These are phyloP conservation scores for Zhuliangozyma parablackwelliae DNA, from an alignment of 1,139 yeast species.

Conservation along the genomic window DNA sequence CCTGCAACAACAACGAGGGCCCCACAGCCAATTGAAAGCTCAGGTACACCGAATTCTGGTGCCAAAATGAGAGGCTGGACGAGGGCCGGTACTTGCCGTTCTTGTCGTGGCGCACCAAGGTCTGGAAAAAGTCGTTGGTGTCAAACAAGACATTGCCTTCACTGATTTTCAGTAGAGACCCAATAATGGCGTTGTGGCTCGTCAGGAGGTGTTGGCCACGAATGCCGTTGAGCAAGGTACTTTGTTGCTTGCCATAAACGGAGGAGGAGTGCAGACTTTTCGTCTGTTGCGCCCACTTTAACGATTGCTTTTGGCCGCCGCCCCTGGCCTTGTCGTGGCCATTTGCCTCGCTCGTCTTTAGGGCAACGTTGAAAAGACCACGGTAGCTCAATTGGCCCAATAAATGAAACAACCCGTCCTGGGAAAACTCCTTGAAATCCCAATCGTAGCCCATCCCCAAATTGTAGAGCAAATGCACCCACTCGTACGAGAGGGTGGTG, in stretches of 20 bases:
- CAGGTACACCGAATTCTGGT: constrained; percentile 20
- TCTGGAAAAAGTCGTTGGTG: constrained; percentile 18
- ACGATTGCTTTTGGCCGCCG: constrained; percentile 1
- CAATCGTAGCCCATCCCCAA: constrained; percentile 38
- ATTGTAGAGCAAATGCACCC: constrained; percentile 35
- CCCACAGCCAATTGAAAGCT: constrained; percentile 38
- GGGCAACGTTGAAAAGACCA: constrained; percentile 22
- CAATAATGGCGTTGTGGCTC: constrained; percentile 13
- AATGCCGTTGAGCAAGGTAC: neutral
- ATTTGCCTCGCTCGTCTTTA: constrained; percentile 12
- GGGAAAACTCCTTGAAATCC: constrained; percentile 29
- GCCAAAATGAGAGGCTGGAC: no score
- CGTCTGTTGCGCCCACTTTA: constrained; percentile 8
- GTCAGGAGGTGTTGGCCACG: neutral
- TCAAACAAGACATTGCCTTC: constrained; percentile 31
- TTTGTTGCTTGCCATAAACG: neutral
- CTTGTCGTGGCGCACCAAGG: constrained; percentile 3
- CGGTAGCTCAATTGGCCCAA: constrained; percentile 27
- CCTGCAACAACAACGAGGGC: constrained; percentile 24
- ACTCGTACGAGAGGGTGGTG: constrained; percentile 26
- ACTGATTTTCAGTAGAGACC: constrained; percentile 18
- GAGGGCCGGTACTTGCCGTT: neutral
- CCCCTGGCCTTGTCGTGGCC: neutral
- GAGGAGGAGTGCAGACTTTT: no score
- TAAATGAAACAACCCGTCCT: constrained; percentile 25